Base-by-base conservation (phyloP, 352 stramenopile genomes). In the Phytophthora uliginosa region DNA sequence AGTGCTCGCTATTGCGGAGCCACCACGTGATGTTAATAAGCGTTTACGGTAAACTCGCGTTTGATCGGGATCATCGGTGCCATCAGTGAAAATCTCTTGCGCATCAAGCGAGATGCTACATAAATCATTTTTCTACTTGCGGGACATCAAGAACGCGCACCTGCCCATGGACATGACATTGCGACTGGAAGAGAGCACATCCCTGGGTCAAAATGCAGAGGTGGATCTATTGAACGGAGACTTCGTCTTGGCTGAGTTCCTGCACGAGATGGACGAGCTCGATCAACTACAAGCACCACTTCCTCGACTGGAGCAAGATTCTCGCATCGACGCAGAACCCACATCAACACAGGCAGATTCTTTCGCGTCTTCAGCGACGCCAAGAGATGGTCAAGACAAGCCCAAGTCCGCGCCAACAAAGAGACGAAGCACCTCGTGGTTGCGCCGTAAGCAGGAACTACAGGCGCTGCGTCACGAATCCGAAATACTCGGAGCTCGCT, bases 221-320 rank as follows among this genome's bases (percentile, higher is more conserved):
- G 38, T 71, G 9, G n/a, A 71, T 34, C 20, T 59, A 17, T 36
- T 69, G 7, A 34, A 73, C 15, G 59, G 51, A 31, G 59, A 69
- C 31, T 17, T 45, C 20, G n/a, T 69, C 9, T 40, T 69, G 18
- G 7, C 53, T 10, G 59, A 63, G 8, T 64, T 73, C 59, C 45
- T 73, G 5, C 26, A 42, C 13, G 66, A 69, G 33, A 59, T 73
- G 66, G 51, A 68, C n/a, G 58, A 63, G 59, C 51, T 73, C 20
- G 57, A 68, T 9, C 42, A 50, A n/a, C 15, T 48, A 7, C 4
- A 38, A 54, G 20, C 48, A 53, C 48, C n/a, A 9, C 0, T 54
- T 7, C 48, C 42, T 50, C 38, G 18, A 45, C 12, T 31, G 28
- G 28, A 31, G 28, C 28, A 31, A 31, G 28, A 31, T 31, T 4